phyloP scores from a whole-genome alignment of 306 rosid species.

The Abrus precatorius region DNA sequence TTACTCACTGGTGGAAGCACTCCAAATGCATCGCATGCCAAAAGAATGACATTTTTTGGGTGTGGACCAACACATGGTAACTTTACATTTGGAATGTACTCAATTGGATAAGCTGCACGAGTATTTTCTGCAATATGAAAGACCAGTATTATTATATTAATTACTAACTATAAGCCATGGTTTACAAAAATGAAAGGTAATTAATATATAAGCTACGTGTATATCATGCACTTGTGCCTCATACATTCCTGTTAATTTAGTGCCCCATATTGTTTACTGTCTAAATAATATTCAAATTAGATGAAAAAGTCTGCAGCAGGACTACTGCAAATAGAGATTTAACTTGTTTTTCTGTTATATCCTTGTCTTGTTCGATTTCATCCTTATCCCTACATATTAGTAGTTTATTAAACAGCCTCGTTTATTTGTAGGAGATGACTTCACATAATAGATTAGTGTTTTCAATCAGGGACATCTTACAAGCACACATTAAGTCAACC shows the following conservation, averaged over 20 bases:
- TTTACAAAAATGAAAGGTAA: no score
- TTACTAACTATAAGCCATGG: no score
- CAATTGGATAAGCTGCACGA: slow-evolving; percentile 91
- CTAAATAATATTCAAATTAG: neutral
- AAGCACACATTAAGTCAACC: neutral
- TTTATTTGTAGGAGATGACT: neutral
- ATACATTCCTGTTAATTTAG: neutral
- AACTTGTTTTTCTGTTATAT: neutral
- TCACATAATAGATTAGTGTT: slow-evolving; percentile 4
- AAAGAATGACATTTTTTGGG: slow-evolving; percentile 84
- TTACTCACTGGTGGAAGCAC: slow-evolving; percentile 94
- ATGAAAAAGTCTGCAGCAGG: neutral
- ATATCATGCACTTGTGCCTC: neutral
- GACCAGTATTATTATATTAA: neutral
- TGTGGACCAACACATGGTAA: slow-evolving; percentile 89
- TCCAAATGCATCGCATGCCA: slow-evolving; percentile 95
- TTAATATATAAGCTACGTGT: neutral
- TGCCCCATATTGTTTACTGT: neutral
- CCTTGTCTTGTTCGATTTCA: neutral
- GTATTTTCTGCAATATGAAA: slow-evolving; percentile 74
- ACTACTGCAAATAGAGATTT: neutral
- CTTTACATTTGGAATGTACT: slow-evolving; percentile 89
- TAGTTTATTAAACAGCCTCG: neutral
- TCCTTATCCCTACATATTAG: slow-evolving; percentile 11
- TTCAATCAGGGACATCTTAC: neutral